Evolutionary conservation across 768 basidiomycete species (phyloP).

Genomic region (Russula sp.): DNA sequence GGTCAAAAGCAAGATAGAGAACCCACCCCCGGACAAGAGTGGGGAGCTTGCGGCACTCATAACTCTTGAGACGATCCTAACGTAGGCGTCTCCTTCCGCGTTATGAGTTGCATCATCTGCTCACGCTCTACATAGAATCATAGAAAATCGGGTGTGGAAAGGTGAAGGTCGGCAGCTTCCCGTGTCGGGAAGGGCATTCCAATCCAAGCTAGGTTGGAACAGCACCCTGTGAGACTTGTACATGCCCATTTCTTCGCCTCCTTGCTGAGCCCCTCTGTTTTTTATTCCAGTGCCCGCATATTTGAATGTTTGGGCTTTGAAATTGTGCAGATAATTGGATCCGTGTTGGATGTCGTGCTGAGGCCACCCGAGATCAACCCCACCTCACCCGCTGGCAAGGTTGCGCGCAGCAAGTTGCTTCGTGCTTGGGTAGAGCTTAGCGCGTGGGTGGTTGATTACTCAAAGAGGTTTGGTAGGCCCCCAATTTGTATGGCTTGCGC

Average conservation of each 20-base stretch:
- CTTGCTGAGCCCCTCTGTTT: background rate
- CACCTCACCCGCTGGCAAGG: constrained; percentile 37
- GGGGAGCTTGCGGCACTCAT: constrained; percentile 47
- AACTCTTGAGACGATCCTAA: constrained; percentile 58
- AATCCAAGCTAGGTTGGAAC: constrained; percentile 61
- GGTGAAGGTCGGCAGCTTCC: constrained; percentile 55
- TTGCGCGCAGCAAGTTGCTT: constrained; percentile 54
- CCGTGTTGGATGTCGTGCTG: constrained; percentile 37
- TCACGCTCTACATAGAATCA: constrained; percentile 39
- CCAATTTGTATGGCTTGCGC: constrained; percentile 4
- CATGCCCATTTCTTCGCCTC: background rate
- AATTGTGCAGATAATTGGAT: constrained; percentile 20
- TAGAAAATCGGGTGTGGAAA: constrained; percentile 72
- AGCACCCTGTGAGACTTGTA: constrained; percentile 42
- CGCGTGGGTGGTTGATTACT: constrained; percentile 59
- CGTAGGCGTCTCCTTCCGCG: constrained; percentile 37
- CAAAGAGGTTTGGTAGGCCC: constrained; percentile 37
- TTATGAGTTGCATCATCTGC: constrained; percentile 1
- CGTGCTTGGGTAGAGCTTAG: constrained; percentile 75
- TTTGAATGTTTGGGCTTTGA: constrained; percentile 38
- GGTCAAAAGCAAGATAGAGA: constrained; percentile 48
- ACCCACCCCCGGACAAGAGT: constrained; percentile 50
- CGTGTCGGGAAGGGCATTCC: constrained; percentile 47
- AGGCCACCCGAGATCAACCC: constrained; percentile 50
- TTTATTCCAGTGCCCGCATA: constrained; percentile 31